Percentiles rank a stretch among this genome's conserved stretches.
Conservation (phyloP, 1,139 yeast genomes). For the Geotrichum siamense region DNA sequence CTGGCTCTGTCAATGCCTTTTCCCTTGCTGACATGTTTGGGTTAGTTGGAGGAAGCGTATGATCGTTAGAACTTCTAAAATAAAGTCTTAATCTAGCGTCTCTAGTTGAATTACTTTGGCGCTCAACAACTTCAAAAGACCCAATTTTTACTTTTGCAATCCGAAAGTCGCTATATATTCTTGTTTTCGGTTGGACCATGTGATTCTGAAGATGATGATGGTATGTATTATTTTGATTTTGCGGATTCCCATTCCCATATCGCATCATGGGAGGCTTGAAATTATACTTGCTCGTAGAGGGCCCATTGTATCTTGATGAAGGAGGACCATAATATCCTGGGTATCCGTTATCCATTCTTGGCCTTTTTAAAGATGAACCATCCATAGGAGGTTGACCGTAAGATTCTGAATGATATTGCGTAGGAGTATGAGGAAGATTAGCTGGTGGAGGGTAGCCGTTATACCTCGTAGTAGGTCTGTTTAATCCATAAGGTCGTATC, state of each 20-base stretch:
- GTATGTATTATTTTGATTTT: background rate
- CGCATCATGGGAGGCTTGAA: background rate
- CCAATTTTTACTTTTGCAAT: conserved; percentile 23
- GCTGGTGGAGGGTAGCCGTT: conserved; percentile 1
- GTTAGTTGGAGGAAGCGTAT: conserved; percentile 4
- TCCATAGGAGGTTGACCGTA: conserved; percentile 9
- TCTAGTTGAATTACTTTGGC: conserved; percentile 10
- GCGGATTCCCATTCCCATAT: background rate
- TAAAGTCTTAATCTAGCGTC: conserved; percentile 23
- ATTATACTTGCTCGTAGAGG: background rate
- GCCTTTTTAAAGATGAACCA: conserved; percentile 14
- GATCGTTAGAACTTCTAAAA: conserved; percentile 19
- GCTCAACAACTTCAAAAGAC: conserved; percentile 20
- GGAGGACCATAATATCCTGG: background rate
- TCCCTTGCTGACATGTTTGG: conserved; percentile 19
- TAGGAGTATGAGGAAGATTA: background rate
- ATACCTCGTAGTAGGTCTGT: background rate
- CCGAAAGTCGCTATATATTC: conserved; percentile 23
- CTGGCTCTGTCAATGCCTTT: conserved; percentile 24
- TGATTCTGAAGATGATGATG: conserved; percentile 1
- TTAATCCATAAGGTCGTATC: conserved; percentile 1
- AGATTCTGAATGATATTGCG: conserved; percentile 3
- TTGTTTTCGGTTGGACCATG: background rate
- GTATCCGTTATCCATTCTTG: conserved; percentile 10
- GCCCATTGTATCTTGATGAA: background rate